Percentiles rank a stretch among this genome's conserved stretches.
Conservation (phyloP, 1,284 basidiomycete genomes). For the Trichosporon coremiiforme region DNA sequence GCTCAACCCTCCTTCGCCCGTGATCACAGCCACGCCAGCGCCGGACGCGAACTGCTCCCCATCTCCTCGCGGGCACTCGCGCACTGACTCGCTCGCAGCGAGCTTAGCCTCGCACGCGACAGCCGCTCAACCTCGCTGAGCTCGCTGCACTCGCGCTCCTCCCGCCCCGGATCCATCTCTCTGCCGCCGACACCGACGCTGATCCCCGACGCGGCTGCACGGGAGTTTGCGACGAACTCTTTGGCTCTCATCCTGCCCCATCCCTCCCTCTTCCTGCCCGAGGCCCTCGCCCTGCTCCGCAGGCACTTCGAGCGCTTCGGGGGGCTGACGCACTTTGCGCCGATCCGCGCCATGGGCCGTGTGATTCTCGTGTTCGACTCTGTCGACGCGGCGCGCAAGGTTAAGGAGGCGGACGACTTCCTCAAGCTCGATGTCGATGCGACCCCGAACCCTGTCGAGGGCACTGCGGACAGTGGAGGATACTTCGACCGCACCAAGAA, state of each 20-base stretch:
- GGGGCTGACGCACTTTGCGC: constrained; percentile 79
- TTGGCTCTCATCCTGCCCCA: constrained; percentile 68
- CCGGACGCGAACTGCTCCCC: neutral
- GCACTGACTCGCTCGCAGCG: constrained; percentile 16
- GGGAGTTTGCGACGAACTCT: constrained; percentile 63
- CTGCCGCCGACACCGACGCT: constrained; percentile 37
- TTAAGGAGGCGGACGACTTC: constrained; percentile 53
- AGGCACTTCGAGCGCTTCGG: constrained; percentile 74
- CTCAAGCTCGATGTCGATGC: constrained; percentile 38
- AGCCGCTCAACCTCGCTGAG: neutral
- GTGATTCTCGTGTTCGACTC: constrained; percentile 75
- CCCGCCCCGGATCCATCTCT: constrained; percentile 8
- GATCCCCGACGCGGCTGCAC: constrained; percentile 14
- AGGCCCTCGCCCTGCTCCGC: constrained; percentile 68
- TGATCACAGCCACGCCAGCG: constrained; percentile 8
- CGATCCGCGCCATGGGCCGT: constrained; percentile 74
- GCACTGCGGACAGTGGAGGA: constrained; percentile 26
- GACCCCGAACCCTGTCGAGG: constrained; percentile 6
- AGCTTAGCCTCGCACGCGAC: neutral
- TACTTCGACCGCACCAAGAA: constrained; percentile 24
- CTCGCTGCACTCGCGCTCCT: neutral
- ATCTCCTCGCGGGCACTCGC: neutral
- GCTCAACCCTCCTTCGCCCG: constrained; percentile 1
- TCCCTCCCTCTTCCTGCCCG: constrained; percentile 67
- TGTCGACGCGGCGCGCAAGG: constrained; percentile 56